A percentile compares a stretch with the other conserved stretches of the same genome.
Evolutionary conservation across 805 yeast species (phyloP).

Genomic region (Hanseniaspora thailandica): DNA sequence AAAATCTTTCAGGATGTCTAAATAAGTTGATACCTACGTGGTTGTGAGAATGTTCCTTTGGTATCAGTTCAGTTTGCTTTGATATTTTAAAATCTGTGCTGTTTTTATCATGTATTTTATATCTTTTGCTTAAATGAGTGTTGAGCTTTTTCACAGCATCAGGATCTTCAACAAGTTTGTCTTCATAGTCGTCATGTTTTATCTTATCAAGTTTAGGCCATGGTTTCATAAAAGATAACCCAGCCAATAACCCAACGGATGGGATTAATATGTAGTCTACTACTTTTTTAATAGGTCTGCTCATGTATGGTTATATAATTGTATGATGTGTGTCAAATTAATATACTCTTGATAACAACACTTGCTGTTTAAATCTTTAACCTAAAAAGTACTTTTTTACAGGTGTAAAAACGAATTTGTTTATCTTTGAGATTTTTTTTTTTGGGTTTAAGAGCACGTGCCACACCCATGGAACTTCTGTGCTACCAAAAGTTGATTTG

Average conservation of each 20-base stretch:
- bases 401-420: not conserved
- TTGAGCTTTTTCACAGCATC: not conserved
- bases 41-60: conserved; percentile 40
- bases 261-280: conserved; percentile 18
- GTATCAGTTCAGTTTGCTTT: conserved; percentile 9
- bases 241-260: conserved; percentile 24
- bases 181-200: conserved; percentile 9
- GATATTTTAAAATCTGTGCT: not conserved
- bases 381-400: no score
- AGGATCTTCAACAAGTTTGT: not conserved
- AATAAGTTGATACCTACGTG: conserved; percentile 65
- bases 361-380: no score
- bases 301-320: not conserved
- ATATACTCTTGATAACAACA: not conserved
- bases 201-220: conserved; percentile 26
- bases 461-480: no score
- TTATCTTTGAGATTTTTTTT: no score
- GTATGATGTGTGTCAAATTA: not conserved
- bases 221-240: conserved; percentile 24
- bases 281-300: not conserved
- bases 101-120: not conserved
- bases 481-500: no score
- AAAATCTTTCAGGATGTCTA: conserved; percentile 54
- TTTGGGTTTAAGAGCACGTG: no score
- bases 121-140: not conserved